A percentile compares a stretch with the other conserved stretches of the same genome.
Conservation (phyloP, 192 early-diverging fungal species). For the Backusella macrospora region DNA sequence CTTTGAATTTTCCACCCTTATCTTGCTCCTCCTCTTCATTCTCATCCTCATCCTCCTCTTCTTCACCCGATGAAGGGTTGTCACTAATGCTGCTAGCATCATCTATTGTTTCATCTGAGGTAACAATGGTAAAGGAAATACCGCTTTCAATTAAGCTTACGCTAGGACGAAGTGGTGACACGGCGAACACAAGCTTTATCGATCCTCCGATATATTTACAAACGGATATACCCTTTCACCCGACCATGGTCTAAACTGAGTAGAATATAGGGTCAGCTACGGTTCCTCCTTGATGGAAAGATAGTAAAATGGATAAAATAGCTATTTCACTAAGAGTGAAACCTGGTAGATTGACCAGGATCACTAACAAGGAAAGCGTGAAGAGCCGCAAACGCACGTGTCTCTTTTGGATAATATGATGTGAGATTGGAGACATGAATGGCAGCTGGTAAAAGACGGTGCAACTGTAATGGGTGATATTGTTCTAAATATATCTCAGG, state of each 20-base stretch:
- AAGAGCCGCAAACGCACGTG: constrained; percentile 50
- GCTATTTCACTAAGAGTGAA: constrained; percentile 55
- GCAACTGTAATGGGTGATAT: constrained; percentile 27
- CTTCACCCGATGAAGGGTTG: background rate
- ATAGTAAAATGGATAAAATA: constrained; percentile 49
- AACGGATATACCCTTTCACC: constrained; percentile 37
- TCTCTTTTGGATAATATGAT: constrained; percentile 55
- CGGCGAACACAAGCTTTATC: constrained; percentile 34
- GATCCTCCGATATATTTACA: constrained; percentile 50
- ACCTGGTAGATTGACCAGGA: constrained; percentile 53
- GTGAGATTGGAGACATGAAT: constrained; percentile 51
- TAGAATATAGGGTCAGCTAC: constrained; percentile 47
- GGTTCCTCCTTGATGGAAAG: constrained; percentile 51
- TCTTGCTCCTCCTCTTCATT: background rate
- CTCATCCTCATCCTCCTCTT: background rate
- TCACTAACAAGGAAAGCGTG: constrained; percentile 53
- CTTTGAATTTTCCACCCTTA: background rate
- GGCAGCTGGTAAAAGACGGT: constrained; percentile 49
- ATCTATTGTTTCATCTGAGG: background rate
- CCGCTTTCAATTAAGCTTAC: constrained; percentile 25
- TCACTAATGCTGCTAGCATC: background rate
- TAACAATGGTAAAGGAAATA: background rate
- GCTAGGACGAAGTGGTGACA: constrained; percentile 36
- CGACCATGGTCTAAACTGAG: constrained; percentile 43
- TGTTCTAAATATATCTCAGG: constrained; percentile 37